Evolutionary conservation across 176 grass and related monocot genomes (phyloP).

Genomic region (Olyra latifolia): DNA sequence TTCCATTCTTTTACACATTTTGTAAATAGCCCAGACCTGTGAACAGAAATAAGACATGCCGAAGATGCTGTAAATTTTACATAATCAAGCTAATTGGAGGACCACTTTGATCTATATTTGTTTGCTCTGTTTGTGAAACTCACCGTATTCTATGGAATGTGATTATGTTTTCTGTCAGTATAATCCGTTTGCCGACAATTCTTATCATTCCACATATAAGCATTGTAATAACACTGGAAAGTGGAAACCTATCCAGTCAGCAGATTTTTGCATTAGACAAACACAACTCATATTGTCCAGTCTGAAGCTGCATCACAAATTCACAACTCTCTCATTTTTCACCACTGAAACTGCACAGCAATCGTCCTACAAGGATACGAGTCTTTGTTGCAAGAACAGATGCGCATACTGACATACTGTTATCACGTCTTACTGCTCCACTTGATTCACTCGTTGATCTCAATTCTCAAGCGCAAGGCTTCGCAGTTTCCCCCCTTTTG

Average conservation of each 20-base stretch:
- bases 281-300: background rate
- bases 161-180: background rate
- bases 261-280: constrained; percentile 3
- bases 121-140: background rate
- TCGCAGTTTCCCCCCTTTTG: background rate
- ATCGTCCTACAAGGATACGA: background rate
- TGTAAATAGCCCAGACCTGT: constrained; percentile 61
- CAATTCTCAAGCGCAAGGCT: too few species aligned
- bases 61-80: constrained; percentile 28
- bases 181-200: background rate
- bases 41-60: constrained; percentile 46
- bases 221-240: background rate
- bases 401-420: background rate
- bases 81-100: constrained; percentile 16
- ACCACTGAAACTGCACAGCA: background rate
- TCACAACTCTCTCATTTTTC: background rate
- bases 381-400: background rate
- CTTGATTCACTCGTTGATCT: background rate
- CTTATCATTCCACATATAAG: background rate
- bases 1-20: constrained; percentile 39
- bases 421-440: background rate
- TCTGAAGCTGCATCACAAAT: background rate
- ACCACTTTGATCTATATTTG: constrained; percentile 3
- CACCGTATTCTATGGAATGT: background rate
- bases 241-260: background rate